phyloP scores from a whole-genome alignment of 495 filamentous ascomycete species.

The Oleoguttula mirabilis region DNA sequence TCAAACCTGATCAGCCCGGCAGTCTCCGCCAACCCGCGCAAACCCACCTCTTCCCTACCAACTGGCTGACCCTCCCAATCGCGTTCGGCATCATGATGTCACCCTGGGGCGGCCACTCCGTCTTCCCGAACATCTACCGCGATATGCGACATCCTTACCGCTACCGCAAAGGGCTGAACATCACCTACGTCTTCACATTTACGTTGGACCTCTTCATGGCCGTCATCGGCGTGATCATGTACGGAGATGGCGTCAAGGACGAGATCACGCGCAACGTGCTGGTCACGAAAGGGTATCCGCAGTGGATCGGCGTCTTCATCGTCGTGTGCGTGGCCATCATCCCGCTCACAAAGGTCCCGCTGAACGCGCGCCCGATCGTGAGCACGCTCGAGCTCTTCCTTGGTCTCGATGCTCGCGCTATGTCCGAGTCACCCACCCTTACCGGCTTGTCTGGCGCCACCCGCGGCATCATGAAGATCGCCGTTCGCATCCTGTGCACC shows the following conservation, averaged over 20 bases:
- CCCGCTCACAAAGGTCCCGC: conserved; percentile 83
- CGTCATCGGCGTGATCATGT: conserved; percentile 80
- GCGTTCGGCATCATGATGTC: conserved; percentile 94
- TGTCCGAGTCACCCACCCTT: conserved; percentile 35
- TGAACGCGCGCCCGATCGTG: conserved; percentile 82
- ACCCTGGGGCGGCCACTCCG: conserved; percentile 88
- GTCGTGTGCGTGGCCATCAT: conserved; percentile 82
- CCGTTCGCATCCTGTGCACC: conserved; percentile 48
- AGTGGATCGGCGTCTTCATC: conserved; percentile 60
- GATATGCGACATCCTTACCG: conserved; percentile 94
- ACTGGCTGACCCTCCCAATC: conserved; percentile 83
- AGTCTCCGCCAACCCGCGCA: conserved; percentile 72
- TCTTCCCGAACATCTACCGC: conserved; percentile 94
- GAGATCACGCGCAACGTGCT: conserved; percentile 88
- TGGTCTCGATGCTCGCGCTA: conserved; percentile 50
- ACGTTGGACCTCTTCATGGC: conserved; percentile 69
- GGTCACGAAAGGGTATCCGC: conserved; percentile 58
- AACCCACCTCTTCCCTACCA: conserved; percentile 65
- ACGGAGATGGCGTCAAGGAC: conserved; percentile 70
- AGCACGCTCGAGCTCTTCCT: conserved; percentile 68
- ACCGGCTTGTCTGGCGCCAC: conserved; percentile 45
- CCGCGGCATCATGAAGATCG: conserved; percentile 46
- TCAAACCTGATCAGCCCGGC: conserved; percentile 69
- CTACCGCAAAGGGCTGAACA: conserved; percentile 61
- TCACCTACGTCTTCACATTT: conserved; percentile 65